Evolutionary conservation across 2,329 filamentous ascomycete species (phyloP), one percentile per base, ranked within the genome.

Genomic region (Calcarisporium arbuscula): DNA sequence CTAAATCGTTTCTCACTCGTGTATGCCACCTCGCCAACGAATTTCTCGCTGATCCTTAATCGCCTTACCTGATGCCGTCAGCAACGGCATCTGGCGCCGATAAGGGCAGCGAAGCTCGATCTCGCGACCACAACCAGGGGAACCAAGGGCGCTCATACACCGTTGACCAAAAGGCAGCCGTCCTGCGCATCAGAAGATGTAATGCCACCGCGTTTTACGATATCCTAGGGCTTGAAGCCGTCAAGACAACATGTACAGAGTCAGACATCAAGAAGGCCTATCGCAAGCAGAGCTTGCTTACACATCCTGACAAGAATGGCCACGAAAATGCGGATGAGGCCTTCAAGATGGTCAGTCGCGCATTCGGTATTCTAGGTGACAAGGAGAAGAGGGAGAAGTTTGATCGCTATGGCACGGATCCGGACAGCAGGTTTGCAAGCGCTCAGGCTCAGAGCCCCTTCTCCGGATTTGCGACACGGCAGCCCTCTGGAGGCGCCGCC

Each of bases 291-390:
- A 92, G 85, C 56, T 68, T 98, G 52, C 72, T 96, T 54, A 98
- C 92, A 40, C 92, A 98, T 69, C 92, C 92, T 44, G 92, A 98
- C 70, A 98, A 98, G 70, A 98, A 98, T 71, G 89, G 89, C 32
- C 89, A 95, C 58, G 82, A 90, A 23, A 80, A 94, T 40, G 90
- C 92, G 36, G 92, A 95, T 58, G 92, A 98, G 67, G 92, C 92
- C 20, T 98, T 98, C 68, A 98, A 98, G 70, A 85, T 95, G 85
- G 88, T 98, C 17, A 85, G 86, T 52, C 76, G 87, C 50, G 92
- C 92, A 12, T 98, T 98, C 58, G 85, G 94, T 49, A 79, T 96
- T 34, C 69, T 98, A 31, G 90, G 87, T 42, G 92, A 98, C 58
- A 76, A 87, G 53, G 90, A 96, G 45, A 96, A 96, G 77, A 49